Percentiles rank a stretch among this genome's conserved stretches.
Evolutionary conservation across 2,329 filamentous ascomycete species (phyloP).

Genomic region (Trichophyton verrucosum): DNA sequence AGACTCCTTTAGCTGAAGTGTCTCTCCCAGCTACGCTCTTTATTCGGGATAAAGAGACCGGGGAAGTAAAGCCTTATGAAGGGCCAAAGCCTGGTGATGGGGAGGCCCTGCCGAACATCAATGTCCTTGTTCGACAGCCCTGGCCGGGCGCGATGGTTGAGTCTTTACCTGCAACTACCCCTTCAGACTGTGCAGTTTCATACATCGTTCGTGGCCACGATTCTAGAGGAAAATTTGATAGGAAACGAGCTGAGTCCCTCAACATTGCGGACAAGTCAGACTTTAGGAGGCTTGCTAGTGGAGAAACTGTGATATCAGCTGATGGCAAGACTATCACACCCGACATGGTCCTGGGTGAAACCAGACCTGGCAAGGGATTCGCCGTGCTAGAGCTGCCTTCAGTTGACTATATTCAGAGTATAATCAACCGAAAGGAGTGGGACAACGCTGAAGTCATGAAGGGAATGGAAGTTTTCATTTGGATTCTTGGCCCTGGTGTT

Average conservation of each 20-base stretch:
- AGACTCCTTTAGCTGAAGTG: slow-evolving; percentile 54
- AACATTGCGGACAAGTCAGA: slow-evolving; percentile 50
- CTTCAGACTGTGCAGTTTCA: slow-evolving; percentile 58
- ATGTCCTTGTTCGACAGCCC: slow-evolving; percentile 59
- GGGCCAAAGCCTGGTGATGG: slow-evolving; percentile 50
- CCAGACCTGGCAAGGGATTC: slow-evolving; percentile 57
- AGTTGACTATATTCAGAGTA: slow-evolving; percentile 52
- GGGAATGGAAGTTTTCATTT: slow-evolving; percentile 58
- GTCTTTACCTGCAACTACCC: slow-evolving; percentile 55
- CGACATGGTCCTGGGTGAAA: slow-evolving; percentile 68
- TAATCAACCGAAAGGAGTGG: slow-evolving; percentile 65
- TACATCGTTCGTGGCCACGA: slow-evolving; percentile 73
- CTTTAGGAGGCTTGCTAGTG: slow-evolving; percentile 48
- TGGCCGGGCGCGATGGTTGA: slow-evolving; percentile 61
- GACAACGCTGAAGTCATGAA: slow-evolving; percentile 50
- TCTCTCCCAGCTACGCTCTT: slow-evolving; percentile 59
- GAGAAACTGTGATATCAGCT: slow-evolving; percentile 49
- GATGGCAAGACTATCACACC: slow-evolving; percentile 63
- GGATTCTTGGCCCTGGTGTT: slow-evolving; percentile 65
- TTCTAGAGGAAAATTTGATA: slow-evolving; percentile 68
- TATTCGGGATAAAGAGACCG: slow-evolving; percentile 47
- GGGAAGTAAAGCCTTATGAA: slow-evolving; percentile 49
- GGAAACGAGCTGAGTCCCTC: slow-evolving; percentile 49
- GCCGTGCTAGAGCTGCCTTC: slow-evolving; percentile 70
- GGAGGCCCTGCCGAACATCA: slow-evolving; percentile 48